These are phyloP conservation scores for Aspergillus sp. DNA, from an alignment of 2,329 filamentous ascomycete genomes.

Conservation along the genomic window DNA sequence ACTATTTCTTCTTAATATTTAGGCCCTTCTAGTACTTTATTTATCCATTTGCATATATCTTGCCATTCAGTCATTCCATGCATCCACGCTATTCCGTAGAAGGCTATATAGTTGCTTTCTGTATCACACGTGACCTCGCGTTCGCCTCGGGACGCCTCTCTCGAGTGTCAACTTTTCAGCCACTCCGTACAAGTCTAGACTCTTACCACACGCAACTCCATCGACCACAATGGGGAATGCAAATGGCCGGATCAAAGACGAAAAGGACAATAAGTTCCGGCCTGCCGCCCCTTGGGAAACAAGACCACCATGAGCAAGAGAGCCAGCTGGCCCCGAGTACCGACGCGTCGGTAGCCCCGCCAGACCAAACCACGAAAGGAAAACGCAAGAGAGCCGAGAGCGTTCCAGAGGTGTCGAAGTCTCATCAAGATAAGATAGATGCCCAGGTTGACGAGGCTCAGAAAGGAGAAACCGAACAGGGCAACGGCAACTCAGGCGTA, in stretches of 20 bases:
- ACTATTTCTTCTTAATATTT: constrained; percentile 2
- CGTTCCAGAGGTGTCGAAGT: not conserved
- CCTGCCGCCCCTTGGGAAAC: constrained; percentile 20
- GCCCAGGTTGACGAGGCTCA: not conserved
- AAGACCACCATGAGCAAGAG: constrained; percentile 10
- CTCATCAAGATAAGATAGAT: not conserved
- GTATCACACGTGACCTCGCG: constrained; percentile 22
- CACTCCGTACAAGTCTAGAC: not conserved
- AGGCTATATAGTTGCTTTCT: constrained; percentile 1
- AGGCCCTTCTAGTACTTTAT: not conserved
- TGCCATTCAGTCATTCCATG: not conserved
- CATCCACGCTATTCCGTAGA: not conserved
- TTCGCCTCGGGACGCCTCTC: constrained; percentile 6
- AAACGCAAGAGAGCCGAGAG: constrained; percentile 3
- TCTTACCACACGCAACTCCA: not conserved
- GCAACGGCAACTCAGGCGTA: not conserved
- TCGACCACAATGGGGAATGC: constrained; percentile 23
- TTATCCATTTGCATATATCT: not conserved
- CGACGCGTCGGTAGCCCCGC: constrained; percentile 16
- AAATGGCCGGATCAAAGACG: constrained; percentile 21
- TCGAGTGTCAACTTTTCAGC: not conserved
- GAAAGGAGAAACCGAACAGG: not conserved
- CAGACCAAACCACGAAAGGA: not conserved
- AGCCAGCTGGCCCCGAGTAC: constrained; percentile 3
- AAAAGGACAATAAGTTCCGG: not conserved